Percentiles rank a stretch among this genome's conserved stretches.
Evolutionary conservation across 768 basidiomycete species (phyloP).

Genomic region (Coprinopsis marcescibilis): DNA sequence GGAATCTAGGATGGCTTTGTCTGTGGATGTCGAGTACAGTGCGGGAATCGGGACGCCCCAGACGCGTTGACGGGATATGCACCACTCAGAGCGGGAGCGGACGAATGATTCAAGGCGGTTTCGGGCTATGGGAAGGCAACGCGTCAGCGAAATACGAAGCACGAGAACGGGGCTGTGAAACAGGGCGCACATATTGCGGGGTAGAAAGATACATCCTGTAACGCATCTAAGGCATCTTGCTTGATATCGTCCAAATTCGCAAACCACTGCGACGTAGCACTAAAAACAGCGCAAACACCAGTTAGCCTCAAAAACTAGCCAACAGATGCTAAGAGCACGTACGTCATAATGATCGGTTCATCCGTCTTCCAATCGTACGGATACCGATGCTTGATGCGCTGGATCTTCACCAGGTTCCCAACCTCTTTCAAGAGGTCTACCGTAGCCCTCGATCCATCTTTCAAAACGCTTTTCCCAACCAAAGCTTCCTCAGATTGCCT

Average conservation of each 20-base stretch:
- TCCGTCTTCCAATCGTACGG: constrained; percentile 98
- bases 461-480: constrained; percentile 66
- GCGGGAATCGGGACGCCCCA: constrained; percentile 98
- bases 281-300: constrained; percentile 23
- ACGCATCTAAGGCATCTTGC: constrained; percentile 59
- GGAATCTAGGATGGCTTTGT: constrained; percentile 57
- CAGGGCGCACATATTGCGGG: constrained; percentile 59
- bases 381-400: constrained; percentile 79
- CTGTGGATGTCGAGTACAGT: constrained; percentile 60
- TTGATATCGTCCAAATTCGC: constrained; percentile 88
- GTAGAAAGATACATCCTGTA: constrained; percentile 67
- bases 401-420: constrained; percentile 57
- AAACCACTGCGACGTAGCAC: constrained; percentile 97
- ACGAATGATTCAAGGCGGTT: constrained; percentile 87
- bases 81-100: constrained; percentile 92
- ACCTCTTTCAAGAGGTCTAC: constrained; percentile 54
- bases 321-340: constrained; percentile 19
- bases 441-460: constrained; percentile 63
- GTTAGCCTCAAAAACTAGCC: neutral
- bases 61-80: constrained; percentile 93
- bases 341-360: constrained; percentile 88
- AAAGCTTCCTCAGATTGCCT: constrained; percentile 38
- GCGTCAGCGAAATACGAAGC: neutral
- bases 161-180: neutral
- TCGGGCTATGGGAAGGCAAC: constrained; percentile 49